These are phyloP conservation scores for Lentithecium fluviatile DNA, from an alignment of 495 filamentous ascomycete species.

Conservation along the genomic window DNA sequence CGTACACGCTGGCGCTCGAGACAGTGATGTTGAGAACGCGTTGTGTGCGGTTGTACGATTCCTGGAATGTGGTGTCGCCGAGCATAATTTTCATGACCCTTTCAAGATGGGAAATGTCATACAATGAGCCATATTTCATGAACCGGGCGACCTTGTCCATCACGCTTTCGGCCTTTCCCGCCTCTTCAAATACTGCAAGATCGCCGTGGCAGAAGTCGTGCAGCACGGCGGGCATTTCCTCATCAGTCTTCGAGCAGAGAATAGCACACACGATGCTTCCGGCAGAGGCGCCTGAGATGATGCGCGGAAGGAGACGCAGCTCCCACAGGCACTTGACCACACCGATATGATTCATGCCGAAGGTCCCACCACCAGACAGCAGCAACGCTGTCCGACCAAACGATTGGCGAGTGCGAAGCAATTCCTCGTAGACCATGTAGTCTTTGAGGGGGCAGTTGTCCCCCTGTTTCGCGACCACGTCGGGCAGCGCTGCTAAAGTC, in stretches of 20 bases:
- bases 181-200: constrained; percentile 76
- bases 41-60: constrained; percentile 88
- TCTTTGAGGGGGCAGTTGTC: constrained; percentile 55
- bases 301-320: constrained; percentile 72
- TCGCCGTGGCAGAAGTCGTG: constrained; percentile 76
- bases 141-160: constrained; percentile 70
- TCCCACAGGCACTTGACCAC: constrained; percentile 86
- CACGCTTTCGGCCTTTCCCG: constrained; percentile 65
- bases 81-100: constrained; percentile 76
- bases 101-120: constrained; percentile 77
- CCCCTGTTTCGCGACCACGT: constrained; percentile 57
- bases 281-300: constrained; percentile 90
- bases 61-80: constrained; percentile 89
- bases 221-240: constrained; percentile 74
- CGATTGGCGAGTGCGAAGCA: constrained; percentile 76
- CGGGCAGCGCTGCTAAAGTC: constrained; percentile 69
- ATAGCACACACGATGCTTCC: constrained; percentile 92
- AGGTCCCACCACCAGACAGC: constrained; percentile 86
- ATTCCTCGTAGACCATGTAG: constrained; percentile 67
- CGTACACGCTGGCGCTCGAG: constrained; percentile 80
- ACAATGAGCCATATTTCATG: constrained; percentile 75
- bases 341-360: constrained; percentile 95
- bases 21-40: constrained; percentile 92
- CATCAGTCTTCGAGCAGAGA: constrained; percentile 79
- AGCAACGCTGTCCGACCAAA: constrained; percentile 86